Evolutionary conservation across 1,284 basidiomycete genomes (phyloP).

Genomic region (Sparassis latifolia): DNA sequence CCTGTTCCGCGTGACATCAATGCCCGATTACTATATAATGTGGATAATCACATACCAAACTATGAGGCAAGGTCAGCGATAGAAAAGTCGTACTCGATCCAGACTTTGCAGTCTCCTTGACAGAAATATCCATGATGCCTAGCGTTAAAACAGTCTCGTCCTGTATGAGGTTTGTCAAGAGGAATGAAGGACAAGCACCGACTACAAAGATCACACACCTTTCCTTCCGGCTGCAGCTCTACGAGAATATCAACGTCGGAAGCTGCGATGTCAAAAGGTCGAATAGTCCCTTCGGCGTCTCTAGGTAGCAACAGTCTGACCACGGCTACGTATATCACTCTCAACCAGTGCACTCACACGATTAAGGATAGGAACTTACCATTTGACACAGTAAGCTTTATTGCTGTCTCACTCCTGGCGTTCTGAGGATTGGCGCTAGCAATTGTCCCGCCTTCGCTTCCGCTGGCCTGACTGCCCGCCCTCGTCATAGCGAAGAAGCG

Average conservation of each 20-base stretch:
- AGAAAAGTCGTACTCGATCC: slow-evolving; percentile 38
- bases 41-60: slow-evolving; percentile 39
- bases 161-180: slow-evolving; percentile 26
- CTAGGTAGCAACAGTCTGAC: slow-evolving; percentile 40
- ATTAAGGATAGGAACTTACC: slow-evolving; percentile 30
- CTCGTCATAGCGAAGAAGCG: slow-evolving; percentile 67
- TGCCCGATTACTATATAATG: neutral
- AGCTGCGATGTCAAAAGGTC: slow-evolving; percentile 53
- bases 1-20: neutral
- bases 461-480: slow-evolving; percentile 29
- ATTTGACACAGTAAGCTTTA: slow-evolving; percentile 54
- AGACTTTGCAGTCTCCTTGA: slow-evolving; percentile 39
- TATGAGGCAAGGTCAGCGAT: slow-evolving; percentile 42
- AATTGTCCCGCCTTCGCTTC: slow-evolving; percentile 27
- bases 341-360: neutral
- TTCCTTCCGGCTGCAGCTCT: slow-evolving; percentile 64
- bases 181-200: neutral
- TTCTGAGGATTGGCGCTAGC: slow-evolving; percentile 20
- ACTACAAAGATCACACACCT: slow-evolving; percentile 33
- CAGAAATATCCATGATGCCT: slow-evolving; percentile 53
- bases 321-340: slow-evolving; percentile 26
- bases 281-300: slow-evolving; percentile 15
- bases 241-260: slow-evolving; percentile 61
- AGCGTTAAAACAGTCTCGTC: slow-evolving; percentile 67
- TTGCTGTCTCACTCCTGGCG: slow-evolving; percentile 34